Conservation (phyloP, 164 flowering plant genomes). For the Chimonanthus praecox region DNA sequence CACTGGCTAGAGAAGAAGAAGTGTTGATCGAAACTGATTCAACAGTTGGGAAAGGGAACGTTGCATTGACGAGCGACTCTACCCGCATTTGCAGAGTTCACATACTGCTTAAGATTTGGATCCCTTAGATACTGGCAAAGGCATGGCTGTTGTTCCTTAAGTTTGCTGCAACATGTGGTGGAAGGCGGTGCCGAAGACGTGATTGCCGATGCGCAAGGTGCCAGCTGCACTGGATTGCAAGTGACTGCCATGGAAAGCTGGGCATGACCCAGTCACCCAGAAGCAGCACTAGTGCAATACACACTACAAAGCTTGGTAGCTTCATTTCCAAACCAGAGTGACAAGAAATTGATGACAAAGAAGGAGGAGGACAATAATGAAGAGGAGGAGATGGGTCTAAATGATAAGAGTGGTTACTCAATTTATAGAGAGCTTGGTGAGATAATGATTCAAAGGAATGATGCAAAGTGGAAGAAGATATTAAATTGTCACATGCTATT, state of each 20-base stretch:
- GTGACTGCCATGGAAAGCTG: background rate
- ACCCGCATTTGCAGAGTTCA: background rate
- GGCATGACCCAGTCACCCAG: background rate
- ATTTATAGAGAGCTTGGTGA: no score
- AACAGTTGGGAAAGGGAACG: conserved; percentile 3
- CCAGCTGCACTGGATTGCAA: background rate
- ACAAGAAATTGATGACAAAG: background rate
- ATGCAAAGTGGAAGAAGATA: no score
- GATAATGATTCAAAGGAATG: no score
- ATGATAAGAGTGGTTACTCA: no score
- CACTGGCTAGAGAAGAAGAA: no score
- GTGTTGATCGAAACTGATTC: no score
- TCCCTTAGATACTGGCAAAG: conserved; percentile 4
- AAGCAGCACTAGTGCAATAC: background rate
- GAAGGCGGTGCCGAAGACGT: background rate
- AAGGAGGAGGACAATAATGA: background rate
- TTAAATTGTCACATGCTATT: no score
- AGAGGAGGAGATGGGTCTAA: background rate
- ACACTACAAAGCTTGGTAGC: background rate
- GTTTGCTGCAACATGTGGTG: background rate
- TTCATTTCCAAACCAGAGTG: background rate
- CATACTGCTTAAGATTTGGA: background rate
- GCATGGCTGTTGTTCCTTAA: conserved; percentile 8
- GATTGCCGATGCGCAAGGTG: background rate
- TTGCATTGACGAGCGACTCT: background rate